Evolutionary conservation across 2,329 filamentous ascomycete species (phyloP).

Genomic region (Xylaria sp.): DNA sequence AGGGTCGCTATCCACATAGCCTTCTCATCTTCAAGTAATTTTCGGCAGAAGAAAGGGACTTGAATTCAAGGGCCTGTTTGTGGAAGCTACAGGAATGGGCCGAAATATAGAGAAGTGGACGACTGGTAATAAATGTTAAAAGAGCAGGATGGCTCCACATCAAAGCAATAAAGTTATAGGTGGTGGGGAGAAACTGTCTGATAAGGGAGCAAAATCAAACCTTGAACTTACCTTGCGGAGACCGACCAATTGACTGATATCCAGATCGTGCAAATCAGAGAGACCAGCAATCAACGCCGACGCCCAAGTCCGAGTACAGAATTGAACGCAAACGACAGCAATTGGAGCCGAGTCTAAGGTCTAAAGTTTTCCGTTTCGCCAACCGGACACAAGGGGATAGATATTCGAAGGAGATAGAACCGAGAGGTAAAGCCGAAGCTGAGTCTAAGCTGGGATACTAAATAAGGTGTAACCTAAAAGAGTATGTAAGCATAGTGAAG

Average conservation of each 20-base stretch:
- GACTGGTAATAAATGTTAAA: too few relatives aligned
- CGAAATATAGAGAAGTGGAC: too few relatives aligned
- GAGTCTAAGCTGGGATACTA: conserved; percentile 19
- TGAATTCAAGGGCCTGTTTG: too few relatives aligned
- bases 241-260: conserved; percentile 39
- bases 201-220: background rate
- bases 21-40: too few relatives aligned
- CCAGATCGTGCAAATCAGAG: conserved; percentile 41
- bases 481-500: background rate
- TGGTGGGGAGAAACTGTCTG: too few relatives aligned
- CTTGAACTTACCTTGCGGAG: conserved; percentile 31
- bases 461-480: conserved; percentile 24
- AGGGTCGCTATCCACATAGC: too few relatives aligned
- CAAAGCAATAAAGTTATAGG: too few relatives aligned
- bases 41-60: too few relatives aligned
- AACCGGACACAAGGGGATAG: conserved; percentile 25
- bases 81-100: too few relatives aligned
- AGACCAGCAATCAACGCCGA: conserved; percentile 44
- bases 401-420: conserved; percentile 27
- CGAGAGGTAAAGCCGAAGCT: conserved; percentile 22
- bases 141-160: too few relatives aligned
- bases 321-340: conserved; percentile 40
- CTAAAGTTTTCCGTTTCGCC: conserved; percentile 29
- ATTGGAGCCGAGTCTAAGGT: conserved; percentile 37
- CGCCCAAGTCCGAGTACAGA: conserved; percentile 40